Evolutionary conservation across 768 basidiomycete genomes (phyloP).

Genomic region (Tephrocybe sp.): DNA sequence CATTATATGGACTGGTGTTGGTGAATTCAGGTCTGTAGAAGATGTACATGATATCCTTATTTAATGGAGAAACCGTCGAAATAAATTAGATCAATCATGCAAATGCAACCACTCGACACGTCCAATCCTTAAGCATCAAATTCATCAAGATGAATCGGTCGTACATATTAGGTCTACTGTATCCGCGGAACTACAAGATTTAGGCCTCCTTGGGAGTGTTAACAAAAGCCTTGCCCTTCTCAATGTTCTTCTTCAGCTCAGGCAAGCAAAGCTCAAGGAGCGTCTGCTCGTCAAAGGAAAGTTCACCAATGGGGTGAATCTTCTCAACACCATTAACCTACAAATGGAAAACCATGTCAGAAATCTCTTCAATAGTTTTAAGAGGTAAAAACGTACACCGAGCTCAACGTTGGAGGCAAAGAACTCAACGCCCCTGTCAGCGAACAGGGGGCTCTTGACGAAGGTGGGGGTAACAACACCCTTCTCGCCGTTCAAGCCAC

Average conservation of each 20-base stretch:
- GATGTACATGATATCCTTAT: conserved; percentile 2
- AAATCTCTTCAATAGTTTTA: not conserved
- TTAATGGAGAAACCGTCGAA: no score
- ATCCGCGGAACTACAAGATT: not conserved
- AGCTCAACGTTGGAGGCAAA: conserved; percentile 96
- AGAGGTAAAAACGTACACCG: conserved; percentile 58
- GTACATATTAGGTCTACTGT: conserved; percentile 5
- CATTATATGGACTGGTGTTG: not conserved
- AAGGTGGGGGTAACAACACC: conserved; percentile 82
- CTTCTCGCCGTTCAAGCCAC: conserved; percentile 86
- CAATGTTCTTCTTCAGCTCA: conserved; percentile 96
- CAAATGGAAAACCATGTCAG: conserved; percentile 3
- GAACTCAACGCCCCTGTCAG: conserved; percentile 84
- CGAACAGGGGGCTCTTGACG: conserved; percentile 86
- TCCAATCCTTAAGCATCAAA: no score
- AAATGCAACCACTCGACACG: no score
- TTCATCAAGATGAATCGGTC: no score
- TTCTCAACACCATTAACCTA: conserved; percentile 86
- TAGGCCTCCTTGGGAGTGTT: no score
- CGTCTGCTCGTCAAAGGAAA: conserved; percentile 82
- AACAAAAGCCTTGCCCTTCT: conserved; percentile 85
- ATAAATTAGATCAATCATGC: no score
- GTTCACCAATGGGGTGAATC: conserved; percentile 79
- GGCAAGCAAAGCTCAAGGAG: conserved; percentile 85
- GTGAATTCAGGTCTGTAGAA: not conserved